phyloP scores from a whole-genome alignment of 1,284 basidiomycete genomes.

The Marasmius sp. region DNA sequence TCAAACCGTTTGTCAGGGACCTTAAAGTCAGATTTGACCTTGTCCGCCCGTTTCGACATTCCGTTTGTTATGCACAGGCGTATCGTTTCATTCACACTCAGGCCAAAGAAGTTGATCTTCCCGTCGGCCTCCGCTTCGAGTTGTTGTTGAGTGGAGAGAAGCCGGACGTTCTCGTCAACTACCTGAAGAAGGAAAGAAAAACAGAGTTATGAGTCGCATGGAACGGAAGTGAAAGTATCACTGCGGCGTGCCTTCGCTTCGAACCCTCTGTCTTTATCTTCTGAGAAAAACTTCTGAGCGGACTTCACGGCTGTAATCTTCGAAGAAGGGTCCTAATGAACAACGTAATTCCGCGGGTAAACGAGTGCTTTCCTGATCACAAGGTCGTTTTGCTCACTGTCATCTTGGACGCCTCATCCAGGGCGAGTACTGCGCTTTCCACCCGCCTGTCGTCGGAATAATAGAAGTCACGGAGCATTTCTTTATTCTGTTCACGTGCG shows the following conservation, averaged over 20 bases:
- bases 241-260: constrained; percentile 78
- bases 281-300: constrained; percentile 90
- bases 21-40: constrained; percentile 83
- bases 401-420: constrained; percentile 78
- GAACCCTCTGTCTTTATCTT: constrained; percentile 88
- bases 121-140: constrained; percentile 86
- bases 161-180: constrained; percentile 82
- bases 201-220: constrained; percentile 1
- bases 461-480: constrained; percentile 94
- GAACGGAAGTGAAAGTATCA: background rate
- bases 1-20: constrained; percentile 85
- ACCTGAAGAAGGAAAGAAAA: constrained; percentile 51
- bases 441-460: constrained; percentile 96
- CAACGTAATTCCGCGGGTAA: constrained; percentile 1
- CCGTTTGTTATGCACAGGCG: constrained; percentile 73
- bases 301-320: constrained; percentile 74
- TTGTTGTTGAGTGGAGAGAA: constrained; percentile 81
- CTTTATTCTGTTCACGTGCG: constrained; percentile 85
- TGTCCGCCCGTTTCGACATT: constrained; percentile 84
- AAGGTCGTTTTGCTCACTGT: constrained; percentile 43
- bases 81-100: constrained; percentile 85
- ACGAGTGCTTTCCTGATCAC: constrained; percentile 2
- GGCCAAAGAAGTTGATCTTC: constrained; percentile 74
- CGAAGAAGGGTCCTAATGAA: constrained; percentile 63
- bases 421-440: constrained; percentile 83